Percentiles rank a stretch among this genome's conserved stretches.
Evolutionary conservation across 495 filamentous ascomycete genomes (phyloP).

Genomic region (Hypomontagnella monticulosa): DNA sequence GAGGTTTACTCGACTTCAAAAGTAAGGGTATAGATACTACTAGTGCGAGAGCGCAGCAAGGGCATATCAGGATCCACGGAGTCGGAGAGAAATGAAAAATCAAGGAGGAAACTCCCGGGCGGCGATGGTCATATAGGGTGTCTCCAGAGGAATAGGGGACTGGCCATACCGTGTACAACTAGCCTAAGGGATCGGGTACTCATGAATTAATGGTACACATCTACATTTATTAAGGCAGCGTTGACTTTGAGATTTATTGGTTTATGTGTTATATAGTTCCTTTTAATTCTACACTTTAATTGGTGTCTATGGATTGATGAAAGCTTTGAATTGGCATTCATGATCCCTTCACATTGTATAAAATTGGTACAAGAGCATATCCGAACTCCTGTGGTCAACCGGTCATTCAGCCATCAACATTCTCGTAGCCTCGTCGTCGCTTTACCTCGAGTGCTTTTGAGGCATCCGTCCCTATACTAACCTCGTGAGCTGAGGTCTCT

Average conservation of each 20-base stretch:
- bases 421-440: constrained; percentile 14
- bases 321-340: neutral
- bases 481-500: constrained; percentile 25
- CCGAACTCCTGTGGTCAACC: neutral
- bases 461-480: neutral
- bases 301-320: neutral
- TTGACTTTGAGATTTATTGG: too few species aligned
- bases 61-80: neutral
- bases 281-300: too few species aligned
- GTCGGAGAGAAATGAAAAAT: neutral
- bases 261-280: too few species aligned
- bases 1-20: neutral
- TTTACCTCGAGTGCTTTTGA: neutral
- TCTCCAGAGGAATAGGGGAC: neutral
- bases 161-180: neutral
- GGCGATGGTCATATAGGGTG: neutral
- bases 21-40: too few species aligned
- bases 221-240: too few species aligned
- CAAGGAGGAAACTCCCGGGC: neutral
- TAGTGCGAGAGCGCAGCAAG: too few species aligned
- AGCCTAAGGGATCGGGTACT: neutral
- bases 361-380: neutral
- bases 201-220: neutral
- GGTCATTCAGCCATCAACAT: constrained; percentile 1
- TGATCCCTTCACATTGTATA: neutral